These are phyloP conservation scores for Aurifilum marmelostoma DNA, from an alignment of 2,329 filamentous ascomycete species.

Conservation along the genomic window DNA sequence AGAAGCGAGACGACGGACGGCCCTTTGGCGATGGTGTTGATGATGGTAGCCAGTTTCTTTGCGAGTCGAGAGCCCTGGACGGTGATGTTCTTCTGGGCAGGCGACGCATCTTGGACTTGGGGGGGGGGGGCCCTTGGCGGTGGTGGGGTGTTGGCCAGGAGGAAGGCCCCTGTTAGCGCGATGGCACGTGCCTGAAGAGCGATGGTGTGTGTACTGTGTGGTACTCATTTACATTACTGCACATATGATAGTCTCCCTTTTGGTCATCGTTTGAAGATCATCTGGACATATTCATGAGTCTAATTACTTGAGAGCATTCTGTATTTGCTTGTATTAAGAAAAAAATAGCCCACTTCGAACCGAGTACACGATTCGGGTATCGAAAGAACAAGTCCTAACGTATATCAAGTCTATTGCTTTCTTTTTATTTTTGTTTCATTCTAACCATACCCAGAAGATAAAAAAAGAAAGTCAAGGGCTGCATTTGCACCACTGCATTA, in stretches of 20 bases:
- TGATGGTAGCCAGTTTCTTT: conserved; percentile 1
- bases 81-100: neutral
- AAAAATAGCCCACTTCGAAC: too few relatives aligned
- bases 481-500: neutral
- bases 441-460: neutral
- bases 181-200: neutral
- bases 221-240: too few relatives aligned
- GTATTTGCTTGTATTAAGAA: too few relatives aligned
- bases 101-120: neutral
- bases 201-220: neutral
- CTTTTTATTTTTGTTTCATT: neutral
- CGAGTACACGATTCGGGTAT: too few relatives aligned
- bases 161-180: neutral
- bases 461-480: neutral
- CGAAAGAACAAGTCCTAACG: too few relatives aligned
- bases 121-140: neutral
- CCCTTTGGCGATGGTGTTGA: neutral
- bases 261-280: neutral
- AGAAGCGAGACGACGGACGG: neutral
- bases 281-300: neutral
- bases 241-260: neutral
- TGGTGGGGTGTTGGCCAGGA: neutral
- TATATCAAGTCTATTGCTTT: neutral
- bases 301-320: too few relatives aligned
- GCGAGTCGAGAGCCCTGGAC: neutral